phyloP scores from a whole-genome alignment of 2,329 filamentous ascomycete species.

The Aspergillus awamori region DNA sequence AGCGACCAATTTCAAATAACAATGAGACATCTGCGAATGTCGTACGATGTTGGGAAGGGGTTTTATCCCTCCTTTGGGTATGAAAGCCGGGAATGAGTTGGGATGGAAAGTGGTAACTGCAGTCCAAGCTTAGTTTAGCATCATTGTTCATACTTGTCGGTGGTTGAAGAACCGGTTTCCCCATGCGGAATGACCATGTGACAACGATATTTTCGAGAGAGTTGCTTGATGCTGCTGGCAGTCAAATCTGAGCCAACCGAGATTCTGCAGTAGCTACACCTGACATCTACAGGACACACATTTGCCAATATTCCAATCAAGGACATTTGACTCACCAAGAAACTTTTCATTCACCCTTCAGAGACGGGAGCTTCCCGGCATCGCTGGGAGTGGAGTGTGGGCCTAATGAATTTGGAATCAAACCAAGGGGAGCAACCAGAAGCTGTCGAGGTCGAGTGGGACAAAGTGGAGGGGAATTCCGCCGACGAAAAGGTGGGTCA shows the following conservation, averaged over 20 bases:
- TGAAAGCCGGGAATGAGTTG: constrained; percentile 3
- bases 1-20: neutral
- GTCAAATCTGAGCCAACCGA: too few species aligned
- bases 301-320: neutral
- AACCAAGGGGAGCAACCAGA: constrained; percentile 1
- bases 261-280: neutral
- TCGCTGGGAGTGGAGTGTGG: constrained; percentile 6
- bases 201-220: neutral
- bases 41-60: neutral
- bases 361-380: constrained; percentile 9
- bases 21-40: constrained; percentile 4
- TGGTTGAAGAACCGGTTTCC: neutral
- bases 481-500: constrained; percentile 22
- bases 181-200: neutral
- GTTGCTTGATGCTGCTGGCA: neutral
- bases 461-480: constrained; percentile 23
- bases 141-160: neutral
- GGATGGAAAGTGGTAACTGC: neutral
- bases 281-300: neutral
- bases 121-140: neutral
- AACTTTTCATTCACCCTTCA: neutral
- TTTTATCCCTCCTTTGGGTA: constrained; percentile 1
- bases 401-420: constrained; percentile 8
- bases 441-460: constrained; percentile 15
- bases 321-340: neutral